phyloP scores from a whole-genome alignment of 2,329 filamentous ascomycete species.

The Lomentospora prolificans region DNA sequence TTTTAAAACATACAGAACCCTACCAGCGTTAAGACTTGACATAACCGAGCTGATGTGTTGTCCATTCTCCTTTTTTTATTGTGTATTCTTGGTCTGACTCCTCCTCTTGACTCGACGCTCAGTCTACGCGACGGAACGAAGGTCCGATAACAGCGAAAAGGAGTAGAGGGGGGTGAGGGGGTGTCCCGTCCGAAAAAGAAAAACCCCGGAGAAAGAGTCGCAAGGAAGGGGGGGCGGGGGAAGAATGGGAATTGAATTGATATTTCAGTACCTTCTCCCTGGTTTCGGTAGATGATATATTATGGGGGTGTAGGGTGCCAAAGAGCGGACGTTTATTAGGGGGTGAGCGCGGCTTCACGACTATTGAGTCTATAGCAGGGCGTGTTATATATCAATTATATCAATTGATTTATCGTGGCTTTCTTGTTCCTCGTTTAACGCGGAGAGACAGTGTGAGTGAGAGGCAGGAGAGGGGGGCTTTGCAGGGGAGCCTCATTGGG shows the following conservation, averaged over 20 bases:
- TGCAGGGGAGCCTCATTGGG: neutral
- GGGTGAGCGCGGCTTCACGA: neutral
- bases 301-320: neutral
- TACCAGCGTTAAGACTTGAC: too few species aligned
- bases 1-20: neutral
- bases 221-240: neutral
- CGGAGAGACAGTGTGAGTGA: neutral
- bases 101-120: neutral
- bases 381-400: neutral
- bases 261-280: neutral
- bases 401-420: too few species aligned
- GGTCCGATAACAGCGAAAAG: slow-evolving; percentile 3
- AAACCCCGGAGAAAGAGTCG: neutral
- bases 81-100: neutral
- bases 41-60: too few species aligned
- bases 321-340: neutral
- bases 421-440: neutral
- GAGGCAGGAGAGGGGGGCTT: neutral
- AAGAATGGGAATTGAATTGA: neutral
- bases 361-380: neutral
- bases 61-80: too few species aligned
- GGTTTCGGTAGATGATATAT: slow-evolving; percentile 1
- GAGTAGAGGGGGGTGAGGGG: neutral
- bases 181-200: neutral
- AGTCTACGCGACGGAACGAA: neutral